Percentiles rank a stretch among this genome's conserved stretches.
Conservation (phyloP, 2,329 filamentous ascomycete genomes). For the Aspergillus cejpii region DNA sequence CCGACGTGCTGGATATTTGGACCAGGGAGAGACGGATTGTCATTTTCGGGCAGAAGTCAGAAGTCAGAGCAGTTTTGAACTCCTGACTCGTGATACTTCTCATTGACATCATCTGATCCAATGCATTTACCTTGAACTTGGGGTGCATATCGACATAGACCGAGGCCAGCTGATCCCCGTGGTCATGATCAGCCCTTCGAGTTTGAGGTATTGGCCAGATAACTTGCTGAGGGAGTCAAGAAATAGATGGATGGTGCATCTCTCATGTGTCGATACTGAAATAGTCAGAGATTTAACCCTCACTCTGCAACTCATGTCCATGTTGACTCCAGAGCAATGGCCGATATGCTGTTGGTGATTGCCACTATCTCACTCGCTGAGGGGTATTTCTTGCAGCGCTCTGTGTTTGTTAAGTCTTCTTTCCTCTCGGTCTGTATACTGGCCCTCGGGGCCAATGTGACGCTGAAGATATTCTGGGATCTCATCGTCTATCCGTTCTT, state of each 20-base stretch:
- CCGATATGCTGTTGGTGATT: conserved; percentile 8
- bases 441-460: conserved; percentile 22
- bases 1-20: too few relatives aligned
- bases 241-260: neutral
- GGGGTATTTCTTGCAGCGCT: conserved; percentile 26
- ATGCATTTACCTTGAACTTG: neutral
- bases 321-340: neutral
- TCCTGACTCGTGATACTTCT: too few relatives aligned
- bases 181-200: neutral
- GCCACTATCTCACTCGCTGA: conserved; percentile 23
- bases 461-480: conserved; percentile 30
- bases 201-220: neutral
- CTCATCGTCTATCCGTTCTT: conserved; percentile 47
- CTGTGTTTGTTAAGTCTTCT: conserved; percentile 19
- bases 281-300: neutral
- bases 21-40: too few relatives aligned
- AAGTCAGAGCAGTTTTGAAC: too few relatives aligned
- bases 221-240: neutral
- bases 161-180: neutral
- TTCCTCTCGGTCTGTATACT: conserved; percentile 22
- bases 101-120: neutral
- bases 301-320: neutral
- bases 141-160: neutral
- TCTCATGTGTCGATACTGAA: neutral
- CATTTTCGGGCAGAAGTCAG: too few relatives aligned